Evolutionary conservation across 108 stramenopile species (phyloP).

Genomic region (Cyclotella cryptica): DNA sequence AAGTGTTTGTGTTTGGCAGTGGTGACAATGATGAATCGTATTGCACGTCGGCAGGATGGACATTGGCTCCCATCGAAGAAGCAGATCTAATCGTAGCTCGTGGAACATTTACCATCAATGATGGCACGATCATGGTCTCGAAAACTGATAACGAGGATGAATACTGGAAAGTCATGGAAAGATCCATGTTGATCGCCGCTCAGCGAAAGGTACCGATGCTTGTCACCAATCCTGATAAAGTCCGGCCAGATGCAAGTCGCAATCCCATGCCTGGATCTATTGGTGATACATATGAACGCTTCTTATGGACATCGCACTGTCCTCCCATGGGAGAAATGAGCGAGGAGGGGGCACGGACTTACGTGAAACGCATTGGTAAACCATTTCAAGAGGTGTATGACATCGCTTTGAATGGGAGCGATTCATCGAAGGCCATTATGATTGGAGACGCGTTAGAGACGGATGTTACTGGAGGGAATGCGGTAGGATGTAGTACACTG

Average conservation of each 20-base stretch:
- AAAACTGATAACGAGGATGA: slow-evolving; percentile 60
- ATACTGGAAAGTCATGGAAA: slow-evolving; percentile 62
- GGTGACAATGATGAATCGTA: slow-evolving; percentile 91
- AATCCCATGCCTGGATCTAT: slow-evolving; percentile 94
- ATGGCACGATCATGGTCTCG: slow-evolving; percentile 50
- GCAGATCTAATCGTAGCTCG: slow-evolving; percentile 91
- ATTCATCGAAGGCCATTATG: slow-evolving; percentile 62
- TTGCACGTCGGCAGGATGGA: slow-evolving; percentile 78
- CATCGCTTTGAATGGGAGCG: slow-evolving; percentile 53
- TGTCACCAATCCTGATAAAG: slow-evolving; percentile 92
- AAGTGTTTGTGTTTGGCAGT: slow-evolving; percentile 87
- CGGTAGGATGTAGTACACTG: slow-evolving; percentile 55
- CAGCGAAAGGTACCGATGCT: slow-evolving; percentile 84
- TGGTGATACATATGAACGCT: slow-evolving; percentile 76
- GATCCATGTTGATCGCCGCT: slow-evolving; percentile 63
- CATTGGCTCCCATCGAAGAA: slow-evolving; percentile 75
- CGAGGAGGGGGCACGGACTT: slow-evolving; percentile 25
- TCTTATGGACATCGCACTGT: slow-evolving; percentile 50
- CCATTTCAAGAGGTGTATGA: slow-evolving; percentile 83
- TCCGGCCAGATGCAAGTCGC: slow-evolving; percentile 76
- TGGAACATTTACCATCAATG: slow-evolving; percentile 76
- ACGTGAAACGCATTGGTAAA: slow-evolving; percentile 81
- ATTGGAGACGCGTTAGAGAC: slow-evolving; percentile 90
- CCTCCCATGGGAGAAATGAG: slow-evolving; percentile 44
- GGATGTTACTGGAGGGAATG: slow-evolving; percentile 72